Evolutionary conservation across 805 yeast genomes (phyloP), one percentile per base, ranked within the genome.

Genomic region (Yarrowia bubula): DNA sequence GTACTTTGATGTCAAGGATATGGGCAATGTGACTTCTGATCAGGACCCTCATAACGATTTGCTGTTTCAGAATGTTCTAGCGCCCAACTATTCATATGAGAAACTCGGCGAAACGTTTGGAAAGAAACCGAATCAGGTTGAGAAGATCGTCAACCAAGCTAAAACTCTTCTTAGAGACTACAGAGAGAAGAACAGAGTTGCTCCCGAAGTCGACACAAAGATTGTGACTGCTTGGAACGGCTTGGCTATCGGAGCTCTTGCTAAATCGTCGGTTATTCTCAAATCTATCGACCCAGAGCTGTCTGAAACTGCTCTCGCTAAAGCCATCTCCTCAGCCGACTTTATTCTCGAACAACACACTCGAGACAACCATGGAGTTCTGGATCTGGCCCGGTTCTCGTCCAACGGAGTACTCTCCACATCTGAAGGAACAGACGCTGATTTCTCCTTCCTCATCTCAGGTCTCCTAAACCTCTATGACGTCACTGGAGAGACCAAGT

Each of bases 191-290:
- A 66, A 69, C 33, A 66, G 71, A 9, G 58, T 73, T 17, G 68
- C 72, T 6, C 75, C 77, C 1, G 68, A 70, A n/a, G 72, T 81
- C 4, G 75, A 73, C 9, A 67, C 67, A n/a, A 75, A 76, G 68
- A 68, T 75, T 18, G 71, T 76, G 15, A 71, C 76, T 11, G 66
- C 74, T 14, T 76, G 78, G 78, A 76, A 76, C 64, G 79, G 78
- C 1, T 69, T 72, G 6, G 76, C 77, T 4, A 72, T 77, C 18
- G 74, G 78, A 2, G 76, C 76, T 1, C 68, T 77, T 13, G 75
- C 78, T 9, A 66, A 75, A 9, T 76, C 79, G 1, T 69, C 70
- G 1, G 60, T 67, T 2, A 69, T 69, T 7, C 66, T 72, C 8
- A 58, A 44, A 22, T 65, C 67, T 17, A 41, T 47, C 4, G 68